Evolutionary conservation across 2,329 filamentous ascomycete genomes (phyloP).

Genomic region (Ceratocystiopsis brevicomis): DNA sequence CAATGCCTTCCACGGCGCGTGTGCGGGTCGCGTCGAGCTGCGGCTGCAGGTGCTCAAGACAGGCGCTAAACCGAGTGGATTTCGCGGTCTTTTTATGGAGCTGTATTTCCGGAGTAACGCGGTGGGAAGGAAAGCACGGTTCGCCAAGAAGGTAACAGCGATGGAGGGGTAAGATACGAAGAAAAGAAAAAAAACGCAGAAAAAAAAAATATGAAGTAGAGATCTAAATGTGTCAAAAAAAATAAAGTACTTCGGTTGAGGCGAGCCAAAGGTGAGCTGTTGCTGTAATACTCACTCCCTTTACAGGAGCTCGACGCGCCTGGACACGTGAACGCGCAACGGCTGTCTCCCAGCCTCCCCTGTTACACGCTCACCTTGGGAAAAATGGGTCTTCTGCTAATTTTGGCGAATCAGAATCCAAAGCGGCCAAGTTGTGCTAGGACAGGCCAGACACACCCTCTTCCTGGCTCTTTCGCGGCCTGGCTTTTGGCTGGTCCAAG

Average conservation of each 20-base stretch:
- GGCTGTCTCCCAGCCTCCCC: neutral
- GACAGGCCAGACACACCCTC: too few species aligned
- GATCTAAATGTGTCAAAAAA: neutral
- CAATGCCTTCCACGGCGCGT: conserved; percentile 4
- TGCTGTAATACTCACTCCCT: neutral
- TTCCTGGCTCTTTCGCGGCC: too few species aligned
- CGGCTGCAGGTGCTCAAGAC: neutral
- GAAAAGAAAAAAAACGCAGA: neutral
- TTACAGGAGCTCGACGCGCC: conserved; percentile 6
- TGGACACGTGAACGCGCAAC: conserved; percentile 10
- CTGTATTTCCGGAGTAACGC: neutral
- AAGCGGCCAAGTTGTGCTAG: too few species aligned
- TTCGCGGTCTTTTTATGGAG: conserved; percentile 3
- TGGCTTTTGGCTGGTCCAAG: too few species aligned
- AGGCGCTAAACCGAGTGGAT: conserved; percentile 8
- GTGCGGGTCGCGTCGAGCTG: conserved; percentile 8
- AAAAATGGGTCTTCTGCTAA: neutral
- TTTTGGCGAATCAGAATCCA: neutral
- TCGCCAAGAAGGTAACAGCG: neutral
- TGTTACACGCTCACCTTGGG: neutral
- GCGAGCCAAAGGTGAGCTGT: neutral
- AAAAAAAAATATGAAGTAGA: neutral
- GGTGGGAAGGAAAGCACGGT: too few species aligned
- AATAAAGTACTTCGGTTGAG: neutral
- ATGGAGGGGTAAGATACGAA: neutral